These are phyloP conservation scores for Phlegmacium glaucopus DNA, from an alignment of 768 basidiomycete species.

Conservation along the genomic window DNA sequence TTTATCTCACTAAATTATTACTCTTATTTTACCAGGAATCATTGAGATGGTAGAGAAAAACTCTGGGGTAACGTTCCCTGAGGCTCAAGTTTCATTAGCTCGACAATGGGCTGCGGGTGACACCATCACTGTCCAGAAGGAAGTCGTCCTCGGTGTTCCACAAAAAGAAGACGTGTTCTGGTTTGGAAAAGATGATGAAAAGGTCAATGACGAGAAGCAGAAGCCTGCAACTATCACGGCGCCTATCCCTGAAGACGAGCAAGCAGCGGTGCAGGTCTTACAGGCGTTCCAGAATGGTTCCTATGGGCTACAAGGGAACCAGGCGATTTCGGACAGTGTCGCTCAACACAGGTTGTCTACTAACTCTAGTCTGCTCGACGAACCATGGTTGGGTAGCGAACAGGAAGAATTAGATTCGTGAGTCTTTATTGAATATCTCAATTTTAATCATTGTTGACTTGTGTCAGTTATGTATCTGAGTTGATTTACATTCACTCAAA, in stretches of 20 bases:
- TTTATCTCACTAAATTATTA: background rate
- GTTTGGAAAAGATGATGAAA: too few relatives aligned
- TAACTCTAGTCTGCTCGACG: conserved; percentile 55
- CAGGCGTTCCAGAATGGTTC: conserved; percentile 70
- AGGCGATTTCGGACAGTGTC: conserved; percentile 70
- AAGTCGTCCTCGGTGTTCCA: conserved; percentile 57
- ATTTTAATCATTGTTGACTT: too few relatives aligned
- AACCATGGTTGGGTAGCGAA: conserved; percentile 81
- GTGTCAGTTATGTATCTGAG: conserved; percentile 72
- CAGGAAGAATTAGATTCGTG: conserved; percentile 81
- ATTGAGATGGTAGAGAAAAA: conserved; percentile 69
- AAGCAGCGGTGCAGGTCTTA: conserved; percentile 74
- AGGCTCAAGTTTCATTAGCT: conserved; percentile 84
- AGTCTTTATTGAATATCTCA: too few relatives aligned
- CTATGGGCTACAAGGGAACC: conserved; percentile 47
- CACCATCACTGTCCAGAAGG: conserved; percentile 37
- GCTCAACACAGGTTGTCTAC: conserved; percentile 76
- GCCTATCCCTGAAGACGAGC: conserved; percentile 60
- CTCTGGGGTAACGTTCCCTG: conserved; percentile 76
- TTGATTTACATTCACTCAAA: conserved; percentile 82
- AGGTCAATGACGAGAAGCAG: too few relatives aligned
- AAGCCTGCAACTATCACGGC: conserved; percentile 54
- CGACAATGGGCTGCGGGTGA: conserved; percentile 67
- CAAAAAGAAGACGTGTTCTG: conserved; percentile 49
- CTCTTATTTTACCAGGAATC: conserved; percentile 29